phyloP scores from a whole-genome alignment of 2,329 filamentous ascomycete genomes.

The Pleurostoma richardsiae region DNA sequence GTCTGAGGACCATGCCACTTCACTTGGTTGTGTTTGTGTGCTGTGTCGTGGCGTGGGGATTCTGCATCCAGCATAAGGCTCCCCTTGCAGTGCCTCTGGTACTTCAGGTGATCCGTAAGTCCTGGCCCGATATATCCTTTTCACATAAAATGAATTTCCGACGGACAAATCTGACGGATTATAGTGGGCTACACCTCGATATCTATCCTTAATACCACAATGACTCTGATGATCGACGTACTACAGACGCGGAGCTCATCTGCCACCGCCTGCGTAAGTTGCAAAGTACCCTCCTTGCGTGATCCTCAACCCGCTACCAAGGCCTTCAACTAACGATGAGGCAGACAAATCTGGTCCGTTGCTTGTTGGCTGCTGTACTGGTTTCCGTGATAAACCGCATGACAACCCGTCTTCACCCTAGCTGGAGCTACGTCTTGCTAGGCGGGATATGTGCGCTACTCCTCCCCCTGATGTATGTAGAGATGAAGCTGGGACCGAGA shows the following conservation, averaged over 20 bases:
- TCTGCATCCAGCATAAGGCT: constrained; percentile 14
- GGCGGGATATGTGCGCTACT: no score
- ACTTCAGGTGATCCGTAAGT: constrained; percentile 17
- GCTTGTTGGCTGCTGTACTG: constrained; percentile 17
- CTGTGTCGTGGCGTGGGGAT: constrained; percentile 20
- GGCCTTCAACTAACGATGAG: no score
- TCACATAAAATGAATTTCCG: not conserved
- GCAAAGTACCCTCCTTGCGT: not conserved
- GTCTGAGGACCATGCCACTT: constrained; percentile 17
- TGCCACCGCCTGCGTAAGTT: constrained; percentile 19
- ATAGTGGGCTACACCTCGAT: constrained; percentile 22
- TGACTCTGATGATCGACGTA: constrained; percentile 24
- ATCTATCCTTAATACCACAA: constrained; percentile 22
- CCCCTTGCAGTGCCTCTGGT: constrained; percentile 16
- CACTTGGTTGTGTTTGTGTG: constrained; percentile 15
- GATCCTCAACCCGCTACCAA: not conserved
- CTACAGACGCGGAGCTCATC: constrained; percentile 20
- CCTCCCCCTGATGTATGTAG: no score
- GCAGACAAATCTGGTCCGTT: constrained; percentile 22
- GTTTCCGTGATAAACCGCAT: constrained; percentile 20
- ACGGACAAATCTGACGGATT: no score
- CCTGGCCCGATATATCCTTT: not conserved
- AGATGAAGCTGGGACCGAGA: no score
- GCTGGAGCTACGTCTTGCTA: no score
- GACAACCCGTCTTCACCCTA: constrained; percentile 3